Percentiles rank a stretch among this genome's conserved stretches.
Evolutionary conservation across 768 basidiomycete species (phyloP).

Genomic region (Russula sp.): DNA sequence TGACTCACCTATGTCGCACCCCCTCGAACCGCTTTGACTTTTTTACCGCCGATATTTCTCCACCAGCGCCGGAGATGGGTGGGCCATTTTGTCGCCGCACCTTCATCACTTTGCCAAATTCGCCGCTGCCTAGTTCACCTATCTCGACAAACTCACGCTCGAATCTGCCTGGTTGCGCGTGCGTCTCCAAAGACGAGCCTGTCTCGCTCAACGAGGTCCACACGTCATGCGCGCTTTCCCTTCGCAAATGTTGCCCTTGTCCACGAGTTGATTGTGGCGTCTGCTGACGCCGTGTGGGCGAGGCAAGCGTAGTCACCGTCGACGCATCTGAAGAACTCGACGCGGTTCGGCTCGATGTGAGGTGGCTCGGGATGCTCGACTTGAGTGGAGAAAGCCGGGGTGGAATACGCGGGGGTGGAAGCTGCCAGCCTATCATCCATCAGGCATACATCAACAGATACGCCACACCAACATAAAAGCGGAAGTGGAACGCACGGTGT

Average conservation of each 20-base stretch:
- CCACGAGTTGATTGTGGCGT: neutral
- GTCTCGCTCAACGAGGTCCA: neutral
- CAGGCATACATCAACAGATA: neutral
- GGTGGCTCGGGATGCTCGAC: conserved; percentile 32
- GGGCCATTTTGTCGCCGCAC: conserved; percentile 60
- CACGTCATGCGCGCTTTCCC: neutral
- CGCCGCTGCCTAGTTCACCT: conserved; percentile 82
- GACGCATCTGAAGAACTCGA: conserved; percentile 48
- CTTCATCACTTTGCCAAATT: conserved; percentile 91
- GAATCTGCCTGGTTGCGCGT: conserved; percentile 60
- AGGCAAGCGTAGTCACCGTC: conserved; percentile 21
- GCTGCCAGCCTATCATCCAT: conserved; percentile 45
- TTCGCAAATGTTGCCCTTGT: conserved; percentile 5
- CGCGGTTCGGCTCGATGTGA: conserved; percentile 43
- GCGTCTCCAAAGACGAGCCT: conserved; percentile 25
- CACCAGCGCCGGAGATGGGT: conserved; percentile 12
- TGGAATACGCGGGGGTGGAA: conserved; percentile 45
- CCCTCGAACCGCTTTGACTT: conserved; percentile 92
- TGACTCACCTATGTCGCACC: conserved; percentile 74
- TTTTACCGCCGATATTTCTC: conserved; percentile 77
- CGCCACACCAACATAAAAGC: conserved; percentile 10
- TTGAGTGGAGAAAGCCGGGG: conserved; percentile 45
- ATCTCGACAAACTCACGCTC: conserved; percentile 76
- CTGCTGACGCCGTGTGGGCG: conserved; percentile 2
- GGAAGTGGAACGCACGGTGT: conserved; percentile 40